Base-by-base conservation (phyloP, 2,329 filamentous ascomycete genomes). In the Sarocladium strictum region DNA sequence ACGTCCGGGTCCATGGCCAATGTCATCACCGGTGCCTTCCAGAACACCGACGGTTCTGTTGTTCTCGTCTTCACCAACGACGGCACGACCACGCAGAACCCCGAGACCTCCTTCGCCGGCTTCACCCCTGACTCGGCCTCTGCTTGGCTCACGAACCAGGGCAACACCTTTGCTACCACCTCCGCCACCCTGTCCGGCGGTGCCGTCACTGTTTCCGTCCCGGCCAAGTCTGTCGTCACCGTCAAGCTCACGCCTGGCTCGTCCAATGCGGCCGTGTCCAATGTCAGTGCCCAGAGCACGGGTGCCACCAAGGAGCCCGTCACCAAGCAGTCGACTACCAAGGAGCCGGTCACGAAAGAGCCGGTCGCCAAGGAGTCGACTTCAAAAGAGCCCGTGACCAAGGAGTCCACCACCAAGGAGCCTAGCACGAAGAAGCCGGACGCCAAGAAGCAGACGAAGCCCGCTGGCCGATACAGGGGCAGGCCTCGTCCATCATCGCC, bases 101-200 rank as follows among this genome's bases (percentile, higher is more conserved):
- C 63, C 23, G 59, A 57, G 11, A 61, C 68, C 24, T 61, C 59
- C 2, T 57, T 73, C 7, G 62, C 59, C 50, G 67, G 64, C 5
- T 64, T 66, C 55, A 62, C 55, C 5, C 61, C 62, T 1, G 58
- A 57, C 33, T 41, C 57, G 10, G 68, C 64, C 3, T 62, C 60
- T 29, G 67, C 67, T 10, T 75, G 65, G 63, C 55, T 71, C 17
- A 74, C 70, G 1, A 67, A 73, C 59, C 69, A 71, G 15, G 58
- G 58, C 11, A 55, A 62, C 56, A 58, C 60, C 29, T 61, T 65
- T 35, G 59, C 60, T 11, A 10, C 57, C 6, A 62, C 61, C 6
- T 24, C 50, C 4, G 56, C 56, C 12, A 54, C 53, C 11, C 47
- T 62, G 3, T 57, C 58, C 14, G 59, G 58, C 43, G 26, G 43